Percentiles rank a stretch among this genome's conserved stretches.
phyloP scores from a whole-genome alignment of 2,329 filamentous ascomycete species.

The Trichophyton benhamiae region DNA sequence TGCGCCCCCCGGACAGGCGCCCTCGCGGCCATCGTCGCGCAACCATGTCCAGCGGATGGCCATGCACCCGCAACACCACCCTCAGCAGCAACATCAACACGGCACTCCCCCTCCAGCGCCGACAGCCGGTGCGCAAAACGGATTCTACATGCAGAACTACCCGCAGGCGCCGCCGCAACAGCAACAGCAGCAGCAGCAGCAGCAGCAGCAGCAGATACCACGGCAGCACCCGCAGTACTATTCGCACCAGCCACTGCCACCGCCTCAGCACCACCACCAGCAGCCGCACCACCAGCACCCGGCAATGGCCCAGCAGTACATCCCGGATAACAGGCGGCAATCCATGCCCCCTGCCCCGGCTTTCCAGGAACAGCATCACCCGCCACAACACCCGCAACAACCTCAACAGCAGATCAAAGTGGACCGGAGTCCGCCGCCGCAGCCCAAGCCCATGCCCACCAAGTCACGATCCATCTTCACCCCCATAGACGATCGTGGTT shows the following conservation, averaged over 20 bases:
- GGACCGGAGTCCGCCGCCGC: slow-evolving; percentile 36
- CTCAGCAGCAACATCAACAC: slow-evolving; percentile 41
- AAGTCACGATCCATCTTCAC: slow-evolving; percentile 93
- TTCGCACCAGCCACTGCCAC: slow-evolving; percentile 12
- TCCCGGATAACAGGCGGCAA: slow-evolving; percentile 63
- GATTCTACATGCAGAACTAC: slow-evolving; percentile 13
- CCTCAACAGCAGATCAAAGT: slow-evolving; percentile 34
- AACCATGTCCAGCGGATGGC: slow-evolving; percentile 66
- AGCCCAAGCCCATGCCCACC: slow-evolving; percentile 50
- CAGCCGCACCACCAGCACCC: slow-evolving; percentile 21
- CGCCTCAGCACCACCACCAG: slow-evolving; percentile 22
- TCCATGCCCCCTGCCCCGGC: slow-evolving; percentile 62
- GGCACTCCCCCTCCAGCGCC: slow-evolving; percentile 20
- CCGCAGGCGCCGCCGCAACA: slow-evolving; percentile 12
- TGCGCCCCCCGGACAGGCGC: slow-evolving; percentile 57
- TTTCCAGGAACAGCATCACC: slow-evolving; percentile 45
- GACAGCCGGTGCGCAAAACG: neutral
- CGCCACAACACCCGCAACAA: slow-evolving; percentile 31
- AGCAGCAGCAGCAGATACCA: neutral
- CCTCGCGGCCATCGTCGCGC: slow-evolving; percentile 66
- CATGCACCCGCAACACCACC: slow-evolving; percentile 48
- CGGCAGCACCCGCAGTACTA: slow-evolving; percentile 4
- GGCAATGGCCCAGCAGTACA: slow-evolving; percentile 50
- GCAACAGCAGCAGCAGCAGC: neutral
- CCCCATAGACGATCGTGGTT: slow-evolving; percentile 85